Percentiles rank a stretch among this genome's conserved stretches.
Conservation (phyloP, 371 early-diverging fungal species). For the Rhizopus sp. region DNA sequence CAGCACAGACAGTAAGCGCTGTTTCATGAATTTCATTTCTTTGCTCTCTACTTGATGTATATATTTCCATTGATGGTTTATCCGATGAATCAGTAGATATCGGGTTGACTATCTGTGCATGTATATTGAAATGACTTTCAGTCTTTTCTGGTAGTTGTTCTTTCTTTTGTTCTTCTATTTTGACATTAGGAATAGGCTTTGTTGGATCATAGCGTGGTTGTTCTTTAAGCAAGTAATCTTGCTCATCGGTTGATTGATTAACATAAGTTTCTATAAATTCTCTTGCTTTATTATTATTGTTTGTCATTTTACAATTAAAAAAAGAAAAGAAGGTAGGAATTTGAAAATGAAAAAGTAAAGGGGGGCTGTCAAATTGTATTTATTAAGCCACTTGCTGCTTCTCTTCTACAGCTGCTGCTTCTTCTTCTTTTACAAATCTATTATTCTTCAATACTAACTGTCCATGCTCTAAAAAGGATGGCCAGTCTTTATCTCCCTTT, state of each 20-base stretch:
- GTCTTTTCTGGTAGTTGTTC: neutral
- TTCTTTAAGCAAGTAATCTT: constrained; percentile 32
- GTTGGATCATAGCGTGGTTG: constrained; percentile 47
- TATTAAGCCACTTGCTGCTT: neutral
- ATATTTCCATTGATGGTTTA: constrained; percentile 6
- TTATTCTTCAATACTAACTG: constrained; percentile 46
- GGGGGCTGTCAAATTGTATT: neutral
- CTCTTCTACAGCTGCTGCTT: neutral
- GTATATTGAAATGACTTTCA: constrained; percentile 18
- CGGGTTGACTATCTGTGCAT: constrained; percentile 28
- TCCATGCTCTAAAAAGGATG: constrained; percentile 48
- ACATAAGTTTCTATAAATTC: constrained; percentile 48
- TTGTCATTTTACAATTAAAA: constrained; percentile 19
- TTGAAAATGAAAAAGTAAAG: neutral
- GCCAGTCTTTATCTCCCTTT: constrained; percentile 47
- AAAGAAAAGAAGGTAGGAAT: constrained; percentile 4
- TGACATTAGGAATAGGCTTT: constrained; percentile 27
- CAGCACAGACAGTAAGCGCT: constrained; percentile 57
- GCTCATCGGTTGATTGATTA: constrained; percentile 25
- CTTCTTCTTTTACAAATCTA: constrained; percentile 36
- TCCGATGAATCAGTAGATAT: constrained; percentile 13
- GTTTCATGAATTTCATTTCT: constrained; percentile 53
- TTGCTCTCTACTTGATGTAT: constrained; percentile 36
- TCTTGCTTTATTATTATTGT: constrained; percentile 29
- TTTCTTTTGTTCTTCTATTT: constrained; percentile 10